These are phyloP conservation scores for Phyllostachys edulis DNA, from an alignment of 176 grass and related monocot species.

Conservation along the genomic window DNA sequence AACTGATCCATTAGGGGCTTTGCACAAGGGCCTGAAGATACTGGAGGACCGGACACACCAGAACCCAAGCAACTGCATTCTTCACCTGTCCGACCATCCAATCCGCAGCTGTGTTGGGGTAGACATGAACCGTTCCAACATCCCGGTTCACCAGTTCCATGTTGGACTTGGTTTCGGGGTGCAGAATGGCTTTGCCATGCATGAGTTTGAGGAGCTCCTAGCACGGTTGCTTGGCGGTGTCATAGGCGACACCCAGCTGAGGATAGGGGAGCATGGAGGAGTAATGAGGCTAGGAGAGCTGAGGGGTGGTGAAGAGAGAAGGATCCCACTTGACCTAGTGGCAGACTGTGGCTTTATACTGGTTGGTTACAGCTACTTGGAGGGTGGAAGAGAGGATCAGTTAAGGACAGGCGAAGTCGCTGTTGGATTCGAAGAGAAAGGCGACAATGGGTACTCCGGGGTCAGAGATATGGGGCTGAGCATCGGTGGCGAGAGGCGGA, in stretches of 20 bases:
- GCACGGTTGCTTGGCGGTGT: slow-evolving; percentile 71
- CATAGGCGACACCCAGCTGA: slow-evolving; percentile 68
- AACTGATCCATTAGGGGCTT: slow-evolving; percentile 63
- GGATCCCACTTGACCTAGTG: slow-evolving; percentile 66
- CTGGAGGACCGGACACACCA: slow-evolving; percentile 80
- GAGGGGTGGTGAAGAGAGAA: slow-evolving; percentile 79
- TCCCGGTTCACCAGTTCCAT: slow-evolving; percentile 73
- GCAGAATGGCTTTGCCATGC: slow-evolving; percentile 75
- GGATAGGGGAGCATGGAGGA: slow-evolving; percentile 63
- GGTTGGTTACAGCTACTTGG: slow-evolving; percentile 70
- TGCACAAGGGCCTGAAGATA: slow-evolving; percentile 86
- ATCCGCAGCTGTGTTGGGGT: slow-evolving; percentile 34
- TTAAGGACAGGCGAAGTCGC: slow-evolving; percentile 55
- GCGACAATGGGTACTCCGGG: slow-evolving; percentile 22
- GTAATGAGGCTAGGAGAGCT: slow-evolving; percentile 73
- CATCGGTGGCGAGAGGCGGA: slow-evolving; percentile 50
- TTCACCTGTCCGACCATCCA: slow-evolving; percentile 71
- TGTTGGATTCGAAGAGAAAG: slow-evolving; percentile 63
- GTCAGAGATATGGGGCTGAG: slow-evolving; percentile 36
- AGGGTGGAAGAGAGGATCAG: slow-evolving; percentile 67
- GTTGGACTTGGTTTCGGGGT: slow-evolving; percentile 74
- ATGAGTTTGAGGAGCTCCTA: slow-evolving; percentile 86
- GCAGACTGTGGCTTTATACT: slow-evolving; percentile 60
- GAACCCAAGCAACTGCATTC: slow-evolving; percentile 81
- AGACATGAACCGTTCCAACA: slow-evolving; percentile 38